phyloP scores from a whole-genome alignment of 139 green algal species.

The Haematococcus lacustris region DNA sequence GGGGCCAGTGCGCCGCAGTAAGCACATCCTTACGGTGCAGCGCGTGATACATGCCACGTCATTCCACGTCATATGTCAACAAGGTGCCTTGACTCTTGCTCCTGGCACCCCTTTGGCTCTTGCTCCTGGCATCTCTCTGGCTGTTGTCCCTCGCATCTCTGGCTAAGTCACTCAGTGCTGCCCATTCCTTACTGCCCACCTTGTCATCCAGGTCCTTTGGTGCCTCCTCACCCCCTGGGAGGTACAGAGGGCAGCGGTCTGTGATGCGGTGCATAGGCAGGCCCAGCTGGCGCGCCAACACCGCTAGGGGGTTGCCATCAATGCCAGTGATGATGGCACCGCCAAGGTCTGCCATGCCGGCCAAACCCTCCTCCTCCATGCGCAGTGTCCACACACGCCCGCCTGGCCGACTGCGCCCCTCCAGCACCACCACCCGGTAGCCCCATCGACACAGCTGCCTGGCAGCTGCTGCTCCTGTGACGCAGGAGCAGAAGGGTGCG shows the following conservation, averaged over 20 bases:
- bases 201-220: slow-evolving; percentile 37
- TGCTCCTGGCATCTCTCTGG: too few species aligned
- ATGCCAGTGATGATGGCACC: slow-evolving; percentile 87
- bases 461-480: slow-evolving; percentile 71
- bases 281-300: slow-evolving; percentile 73
- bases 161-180: too few species aligned
- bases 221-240: slow-evolving; percentile 37
- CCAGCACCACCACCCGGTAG: slow-evolving; percentile 76
- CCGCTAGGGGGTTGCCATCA: slow-evolving; percentile 88
- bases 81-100: too few species aligned
- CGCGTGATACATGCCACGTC: too few species aligned
- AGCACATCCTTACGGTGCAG: too few species aligned
- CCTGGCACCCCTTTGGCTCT: too few species aligned
- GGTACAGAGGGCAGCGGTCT: slow-evolving; percentile 55
- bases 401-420: slow-evolving; percentile 67
- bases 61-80: too few species aligned
- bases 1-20: too few species aligned
- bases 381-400: slow-evolving; percentile 73
- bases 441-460: slow-evolving; percentile 75
- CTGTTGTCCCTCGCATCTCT: too few species aligned
- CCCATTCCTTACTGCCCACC: slow-evolving; percentile 9
- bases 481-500: background rate
- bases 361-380: slow-evolving; percentile 37
- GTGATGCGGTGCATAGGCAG: slow-evolving; percentile 73
- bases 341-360: slow-evolving; percentile 75